These are phyloP conservation scores for Rhodosporidiobolus sp. DNA, from an alignment of 768 basidiomycete species.

Conservation along the genomic window DNA sequence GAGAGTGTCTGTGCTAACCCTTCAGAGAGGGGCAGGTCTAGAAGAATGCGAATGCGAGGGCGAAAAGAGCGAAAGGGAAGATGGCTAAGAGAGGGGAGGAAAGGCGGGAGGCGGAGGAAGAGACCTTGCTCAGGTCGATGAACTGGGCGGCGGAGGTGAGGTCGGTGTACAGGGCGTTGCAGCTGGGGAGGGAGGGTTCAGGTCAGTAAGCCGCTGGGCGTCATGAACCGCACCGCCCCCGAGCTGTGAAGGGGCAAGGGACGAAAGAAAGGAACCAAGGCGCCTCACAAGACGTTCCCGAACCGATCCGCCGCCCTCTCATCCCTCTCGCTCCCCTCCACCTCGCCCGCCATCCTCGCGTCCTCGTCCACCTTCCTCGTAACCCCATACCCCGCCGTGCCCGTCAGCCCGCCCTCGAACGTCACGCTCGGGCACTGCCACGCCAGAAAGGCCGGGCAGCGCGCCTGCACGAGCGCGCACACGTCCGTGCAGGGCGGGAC, in stretches of 20 bases:
- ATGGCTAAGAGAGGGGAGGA: neutral
- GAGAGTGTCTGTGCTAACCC: too few species aligned
- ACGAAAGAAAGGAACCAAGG: neutral
- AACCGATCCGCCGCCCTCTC: slow-evolving; percentile 36
- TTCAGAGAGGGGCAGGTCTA: neutral
- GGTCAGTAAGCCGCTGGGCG: neutral
- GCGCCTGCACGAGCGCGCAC: slow-evolving; percentile 68
- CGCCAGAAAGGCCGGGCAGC: slow-evolving; percentile 70
- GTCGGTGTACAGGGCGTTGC: slow-evolving; percentile 36
- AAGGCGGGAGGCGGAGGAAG: neutral
- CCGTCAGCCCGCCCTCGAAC: slow-evolving; percentile 12
- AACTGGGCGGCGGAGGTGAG: slow-evolving; percentile 29
- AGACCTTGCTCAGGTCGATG: neutral
- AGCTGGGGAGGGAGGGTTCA: neutral
- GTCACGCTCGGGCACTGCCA: slow-evolving; percentile 59
- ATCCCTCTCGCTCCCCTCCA: neutral
- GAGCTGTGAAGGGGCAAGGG: neutral
- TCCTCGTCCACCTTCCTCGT: slow-evolving; percentile 5
- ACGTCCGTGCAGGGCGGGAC: slow-evolving; percentile 76
- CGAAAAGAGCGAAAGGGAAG: neutral
- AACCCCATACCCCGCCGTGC: slow-evolving; percentile 27
- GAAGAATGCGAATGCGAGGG: neutral
- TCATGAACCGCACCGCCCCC: too few species aligned
- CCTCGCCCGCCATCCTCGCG: slow-evolving; percentile 32
- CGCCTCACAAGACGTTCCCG: slow-evolving; percentile 43